A percentile compares a stretch with the other conserved stretches of the same genome.
Conservation (phyloP, 2,329 filamentous ascomycete genomes). For the Karstenula rhodostoma region DNA sequence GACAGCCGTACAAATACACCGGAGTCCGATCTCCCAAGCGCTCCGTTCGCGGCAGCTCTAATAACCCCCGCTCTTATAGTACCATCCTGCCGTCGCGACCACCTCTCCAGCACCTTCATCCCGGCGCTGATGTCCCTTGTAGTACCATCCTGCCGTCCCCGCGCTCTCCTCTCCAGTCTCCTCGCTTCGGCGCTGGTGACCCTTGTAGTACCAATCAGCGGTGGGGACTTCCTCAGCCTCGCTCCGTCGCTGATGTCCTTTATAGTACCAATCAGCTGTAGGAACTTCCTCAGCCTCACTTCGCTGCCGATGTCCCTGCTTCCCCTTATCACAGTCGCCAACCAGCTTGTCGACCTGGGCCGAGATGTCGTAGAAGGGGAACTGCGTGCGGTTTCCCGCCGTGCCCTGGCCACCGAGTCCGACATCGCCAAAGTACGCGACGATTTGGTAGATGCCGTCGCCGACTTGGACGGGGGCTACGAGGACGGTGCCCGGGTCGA, state of each 20-base stretch:
- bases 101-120: too few relatives aligned
- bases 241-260: background rate
- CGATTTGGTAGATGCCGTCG: conserved; percentile 21
- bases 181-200: background rate
- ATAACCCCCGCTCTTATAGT: background rate
- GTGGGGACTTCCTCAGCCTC: background rate
- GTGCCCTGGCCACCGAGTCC: conserved; percentile 9
- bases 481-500: conserved; percentile 1
- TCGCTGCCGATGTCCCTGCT: background rate
- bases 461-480: conserved; percentile 23
- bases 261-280: background rate
- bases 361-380: conserved; percentile 24
- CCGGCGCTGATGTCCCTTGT: background rate
- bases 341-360: conserved; percentile 17
- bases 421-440: conserved; percentile 27
- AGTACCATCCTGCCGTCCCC: background rate
- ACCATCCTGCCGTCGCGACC: too few relatives aligned
- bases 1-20: too few relatives aligned
- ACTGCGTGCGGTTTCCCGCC: conserved; percentile 23
- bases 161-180: background rate
- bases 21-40: too few relatives aligned
- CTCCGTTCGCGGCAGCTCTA: too few relatives aligned
- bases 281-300: background rate
- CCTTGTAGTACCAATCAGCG: background rate
- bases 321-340: background rate